These are phyloP conservation scores for Blakeslea trispora DNA, from an alignment of 371 early-diverging fungal species.

Conservation along the genomic window DNA sequence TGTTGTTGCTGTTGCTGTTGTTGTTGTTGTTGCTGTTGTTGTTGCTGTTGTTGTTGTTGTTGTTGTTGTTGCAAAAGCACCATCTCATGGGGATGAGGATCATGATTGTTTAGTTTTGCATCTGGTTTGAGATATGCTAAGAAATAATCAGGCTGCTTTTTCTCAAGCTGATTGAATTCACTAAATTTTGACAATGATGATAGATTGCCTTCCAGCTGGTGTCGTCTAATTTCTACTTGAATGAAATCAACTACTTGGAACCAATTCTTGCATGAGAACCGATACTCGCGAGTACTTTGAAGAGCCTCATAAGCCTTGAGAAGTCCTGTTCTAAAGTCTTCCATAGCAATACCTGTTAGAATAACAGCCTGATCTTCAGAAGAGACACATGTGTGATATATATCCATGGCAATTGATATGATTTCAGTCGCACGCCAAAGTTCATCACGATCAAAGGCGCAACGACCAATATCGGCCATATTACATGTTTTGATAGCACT, in stretches of 20 bases:
- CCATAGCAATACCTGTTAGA: constrained; percentile 17
- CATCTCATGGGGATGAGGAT: constrained; percentile 10
- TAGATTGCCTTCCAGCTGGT: constrained; percentile 9
- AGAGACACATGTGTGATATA: constrained; percentile 23
- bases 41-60: background rate
- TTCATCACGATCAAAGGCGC: constrained; percentile 45
- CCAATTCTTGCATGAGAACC: constrained; percentile 29
- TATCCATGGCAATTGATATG: constrained; percentile 33
- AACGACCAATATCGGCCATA: constrained; percentile 24
- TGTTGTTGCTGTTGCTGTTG: too few relatives aligned
- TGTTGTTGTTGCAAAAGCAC: background rate
- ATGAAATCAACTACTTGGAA: constrained; percentile 40
- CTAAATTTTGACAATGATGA: background rate
- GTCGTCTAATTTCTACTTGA: constrained; percentile 31
- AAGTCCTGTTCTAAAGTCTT: constrained; percentile 27
- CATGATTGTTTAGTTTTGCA: constrained; percentile 6
- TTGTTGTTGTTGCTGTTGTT: background rate
- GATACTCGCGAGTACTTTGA: constrained; percentile 30
- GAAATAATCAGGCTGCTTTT: constrained; percentile 21
- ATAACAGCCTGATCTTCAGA: constrained; percentile 19
- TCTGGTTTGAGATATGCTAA: constrained; percentile 26
- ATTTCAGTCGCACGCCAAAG: constrained; percentile 41
- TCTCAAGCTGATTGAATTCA: background rate
- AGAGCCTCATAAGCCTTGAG: constrained; percentile 20
- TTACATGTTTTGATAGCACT: constrained; percentile 32